Evolutionary conservation across 768 basidiomycete species (phyloP), one percentile per base, ranked within the genome.

Genomic region (Scleroderma citrinum): DNA sequence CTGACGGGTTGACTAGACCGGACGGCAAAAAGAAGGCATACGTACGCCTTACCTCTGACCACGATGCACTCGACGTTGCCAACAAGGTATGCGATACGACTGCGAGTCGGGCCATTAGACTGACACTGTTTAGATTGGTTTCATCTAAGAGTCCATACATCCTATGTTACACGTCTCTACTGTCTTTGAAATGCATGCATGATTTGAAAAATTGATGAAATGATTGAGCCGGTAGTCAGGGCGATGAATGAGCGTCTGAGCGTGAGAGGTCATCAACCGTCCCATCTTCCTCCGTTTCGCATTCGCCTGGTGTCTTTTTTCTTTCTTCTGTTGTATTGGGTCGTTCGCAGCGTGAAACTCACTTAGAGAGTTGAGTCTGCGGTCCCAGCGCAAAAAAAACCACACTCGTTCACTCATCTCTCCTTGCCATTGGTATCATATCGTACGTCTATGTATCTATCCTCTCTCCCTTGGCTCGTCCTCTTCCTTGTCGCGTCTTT

Each of bases 1-100:
- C 36, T 54, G 36, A 56, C 30, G 2, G 11, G n/a, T 17, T 36
- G 20, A 21, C 5, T 49, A 93, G 90, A 68, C 96, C 95, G 46
- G 96, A 98, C 64, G 95, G 95, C 45, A 92, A 87, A 83, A 99
- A 99, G 80, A 98, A 98, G 85, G 96, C 96, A 37, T 99, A 96
- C 68, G 94, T 97, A 39, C 84, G 94, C 44, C 74, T 98, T 67
- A 89, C 92, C 19, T 70, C 92, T n/a, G 93, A 96, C 75, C 87
- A 93, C 69, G 94, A 97, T 62, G 94, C 94, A 32, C 70, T 97
- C 61, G 94, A 97, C 67, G 91, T 96, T 48, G 94, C 94, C 53
- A 97, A 97, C 85, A 94, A 92, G 85, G 90, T 92, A 47, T 19
- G 62, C 38, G 8, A 3, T 19, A 8, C 32, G 13, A 38, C 21